These are phyloP conservation scores for Penicillium roqueforti DNA, from an alignment of 495 filamentous ascomycete genomes.

Conservation along the genomic window DNA sequence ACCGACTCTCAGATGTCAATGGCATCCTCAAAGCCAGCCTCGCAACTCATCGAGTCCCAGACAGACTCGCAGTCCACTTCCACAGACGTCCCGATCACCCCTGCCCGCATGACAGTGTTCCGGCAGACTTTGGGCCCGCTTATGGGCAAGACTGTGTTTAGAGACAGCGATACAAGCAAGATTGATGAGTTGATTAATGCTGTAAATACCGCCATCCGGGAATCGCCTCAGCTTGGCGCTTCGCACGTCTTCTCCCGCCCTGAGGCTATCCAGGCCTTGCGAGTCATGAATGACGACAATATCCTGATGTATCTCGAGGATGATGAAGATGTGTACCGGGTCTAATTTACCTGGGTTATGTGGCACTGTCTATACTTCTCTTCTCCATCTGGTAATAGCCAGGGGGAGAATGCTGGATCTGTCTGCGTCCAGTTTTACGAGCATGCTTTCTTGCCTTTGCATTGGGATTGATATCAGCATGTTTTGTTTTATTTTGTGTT, in stretches of 20 bases:
- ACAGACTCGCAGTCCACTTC: slow-evolving; percentile 45
- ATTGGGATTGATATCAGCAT: slow-evolving; percentile 30
- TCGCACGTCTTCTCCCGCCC: slow-evolving; percentile 55
- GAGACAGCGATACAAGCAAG: slow-evolving; percentile 67
- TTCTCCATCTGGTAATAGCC: not conserved
- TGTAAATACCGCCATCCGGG: slow-evolving; percentile 67
- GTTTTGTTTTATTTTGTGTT: slow-evolving; percentile 20
- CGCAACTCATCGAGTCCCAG: slow-evolving; percentile 59
- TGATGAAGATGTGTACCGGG: slow-evolving; percentile 49
- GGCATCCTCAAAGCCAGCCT: slow-evolving; percentile 64
- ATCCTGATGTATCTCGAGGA: slow-evolving; percentile 74
- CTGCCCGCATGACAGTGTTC: slow-evolving; percentile 68
- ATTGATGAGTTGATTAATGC: slow-evolving; percentile 70
- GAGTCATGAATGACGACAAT: slow-evolving; percentile 75
- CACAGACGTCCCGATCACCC: slow-evolving; percentile 48
- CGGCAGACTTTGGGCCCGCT: slow-evolving; percentile 73
- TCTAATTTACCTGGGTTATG: slow-evolving; percentile 26
- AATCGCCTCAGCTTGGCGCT: slow-evolving; percentile 30
- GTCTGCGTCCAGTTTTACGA: slow-evolving; percentile 11
- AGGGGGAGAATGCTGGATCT: not conserved
- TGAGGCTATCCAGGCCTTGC: slow-evolving; percentile 74
- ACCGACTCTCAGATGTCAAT: slow-evolving; percentile 58
- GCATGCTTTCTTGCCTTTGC: slow-evolving; percentile 23
- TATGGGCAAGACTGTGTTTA: slow-evolving; percentile 73
- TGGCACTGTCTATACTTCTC: not conserved